phyloP scores from a whole-genome alignment of 768 basidiomycete species.

The Hebeloma cylindrosporum region DNA sequence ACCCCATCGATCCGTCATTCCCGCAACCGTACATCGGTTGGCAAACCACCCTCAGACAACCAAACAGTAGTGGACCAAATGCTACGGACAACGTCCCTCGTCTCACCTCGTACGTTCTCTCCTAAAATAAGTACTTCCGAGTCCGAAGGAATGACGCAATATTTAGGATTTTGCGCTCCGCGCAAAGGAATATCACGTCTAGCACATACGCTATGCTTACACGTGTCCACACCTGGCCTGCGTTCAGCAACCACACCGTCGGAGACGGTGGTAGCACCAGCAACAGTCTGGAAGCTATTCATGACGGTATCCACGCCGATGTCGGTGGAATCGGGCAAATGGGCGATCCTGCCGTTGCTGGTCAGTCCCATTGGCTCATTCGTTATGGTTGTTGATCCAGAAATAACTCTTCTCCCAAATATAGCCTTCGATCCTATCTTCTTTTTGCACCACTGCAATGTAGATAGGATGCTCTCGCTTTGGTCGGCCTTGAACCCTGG shows the following conservation, averaged over 20 bases:
- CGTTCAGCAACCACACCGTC: slow-evolving; percentile 47
- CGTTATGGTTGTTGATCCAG: background rate
- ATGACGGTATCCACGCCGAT: slow-evolving; percentile 46
- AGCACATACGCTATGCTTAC: slow-evolving; percentile 40
- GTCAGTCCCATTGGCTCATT: slow-evolving; percentile 21
- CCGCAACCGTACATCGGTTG: slow-evolving; percentile 28
- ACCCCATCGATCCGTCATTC: slow-evolving; percentile 30
- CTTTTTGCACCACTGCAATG: slow-evolving; percentile 53
- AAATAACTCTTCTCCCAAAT: background rate
- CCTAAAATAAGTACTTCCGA: too few species aligned
- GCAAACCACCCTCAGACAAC: slow-evolving; percentile 37
- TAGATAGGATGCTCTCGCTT: slow-evolving; percentile 51
- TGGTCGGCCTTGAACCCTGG: slow-evolving; percentile 48
- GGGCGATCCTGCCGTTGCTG: slow-evolving; percentile 39
- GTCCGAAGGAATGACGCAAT: too few species aligned
- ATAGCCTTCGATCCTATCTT: slow-evolving; percentile 54
- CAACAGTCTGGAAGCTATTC: slow-evolving; percentile 52
- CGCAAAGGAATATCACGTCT: slow-evolving; percentile 26
- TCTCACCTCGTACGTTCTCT: too few species aligned
- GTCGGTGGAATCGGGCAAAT: slow-evolving; percentile 46
- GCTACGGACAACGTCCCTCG: slow-evolving; percentile 33
- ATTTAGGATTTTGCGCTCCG: slow-evolving; percentile 25
- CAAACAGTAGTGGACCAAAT: slow-evolving; percentile 19
- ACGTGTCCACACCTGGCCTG: slow-evolving; percentile 38
- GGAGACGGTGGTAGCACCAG: slow-evolving; percentile 37